Evolutionary conservation across 768 basidiomycete species (phyloP).

Genomic region (Rossbeevera mucosa): DNA sequence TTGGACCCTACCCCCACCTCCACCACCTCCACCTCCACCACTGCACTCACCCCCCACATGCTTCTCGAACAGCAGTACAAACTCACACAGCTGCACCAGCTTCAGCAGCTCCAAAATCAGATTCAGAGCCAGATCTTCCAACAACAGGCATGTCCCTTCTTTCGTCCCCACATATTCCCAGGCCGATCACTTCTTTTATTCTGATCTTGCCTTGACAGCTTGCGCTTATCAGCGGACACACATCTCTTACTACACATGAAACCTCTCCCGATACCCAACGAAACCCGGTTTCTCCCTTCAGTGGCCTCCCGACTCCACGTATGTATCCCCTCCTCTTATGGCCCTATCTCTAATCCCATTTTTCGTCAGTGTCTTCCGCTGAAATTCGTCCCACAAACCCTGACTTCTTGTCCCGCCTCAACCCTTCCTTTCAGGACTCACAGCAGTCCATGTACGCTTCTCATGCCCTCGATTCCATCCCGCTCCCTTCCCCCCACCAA

Average conservation of each 20-base stretch:
- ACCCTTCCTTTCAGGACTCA: constrained; percentile 40
- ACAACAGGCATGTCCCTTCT: constrained; percentile 61
- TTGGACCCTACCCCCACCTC: constrained; percentile 26
- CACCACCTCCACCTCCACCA: neutral
- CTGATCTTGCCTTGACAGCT: constrained; percentile 40
- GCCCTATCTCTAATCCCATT: constrained; percentile 11
- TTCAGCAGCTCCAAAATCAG: constrained; percentile 76
- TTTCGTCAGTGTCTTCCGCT: constrained; percentile 49
- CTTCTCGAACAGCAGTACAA: constrained; percentile 75
- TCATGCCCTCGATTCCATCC: constrained; percentile 24
- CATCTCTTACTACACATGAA: constrained; percentile 33
- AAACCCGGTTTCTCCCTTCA: constrained; percentile 34
- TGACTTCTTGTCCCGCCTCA: constrained; percentile 62
- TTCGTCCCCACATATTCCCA: neutral
- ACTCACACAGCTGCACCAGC: constrained; percentile 69
- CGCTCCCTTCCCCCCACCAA: constrained; percentile 29
- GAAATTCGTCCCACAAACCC: constrained; percentile 59
- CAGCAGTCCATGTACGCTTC: constrained; percentile 25
- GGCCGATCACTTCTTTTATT: constrained; percentile 7
- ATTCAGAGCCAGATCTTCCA: constrained; percentile 87
- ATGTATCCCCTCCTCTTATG: constrained; percentile 23
- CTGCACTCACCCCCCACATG: constrained; percentile 41
- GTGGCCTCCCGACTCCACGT: constrained; percentile 69
- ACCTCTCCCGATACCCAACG: constrained; percentile 34
- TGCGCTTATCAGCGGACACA: constrained; percentile 56